Conservation (phyloP, 805 yeast species). For the Metschnikowia santaceciliae region DNA sequence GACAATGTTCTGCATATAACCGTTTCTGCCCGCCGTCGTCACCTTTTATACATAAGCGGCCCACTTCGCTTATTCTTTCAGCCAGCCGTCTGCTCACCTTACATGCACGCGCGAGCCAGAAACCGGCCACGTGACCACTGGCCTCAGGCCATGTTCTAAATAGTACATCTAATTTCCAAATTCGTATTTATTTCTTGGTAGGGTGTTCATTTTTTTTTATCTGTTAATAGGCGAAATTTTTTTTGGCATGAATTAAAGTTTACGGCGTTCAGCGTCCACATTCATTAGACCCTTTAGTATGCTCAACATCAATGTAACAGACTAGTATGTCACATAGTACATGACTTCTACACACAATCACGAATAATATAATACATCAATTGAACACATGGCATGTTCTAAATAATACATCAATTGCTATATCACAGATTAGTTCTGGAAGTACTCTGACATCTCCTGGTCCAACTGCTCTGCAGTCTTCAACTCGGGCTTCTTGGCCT, state of each 20-base stretch:
- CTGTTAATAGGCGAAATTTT: too few relatives aligned
- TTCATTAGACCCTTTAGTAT: too few relatives aligned
- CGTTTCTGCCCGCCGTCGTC: background rate
- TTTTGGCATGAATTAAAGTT: too few relatives aligned
- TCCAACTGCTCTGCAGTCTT: conserved; percentile 92
- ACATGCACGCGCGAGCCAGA: background rate
- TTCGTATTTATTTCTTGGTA: too few relatives aligned
- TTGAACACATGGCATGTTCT: background rate
- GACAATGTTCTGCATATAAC: background rate
- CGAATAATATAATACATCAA: too few relatives aligned
- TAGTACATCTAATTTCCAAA: too few relatives aligned
- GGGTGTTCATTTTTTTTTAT: too few relatives aligned
- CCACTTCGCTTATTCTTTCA: background rate
- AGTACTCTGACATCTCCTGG: conserved; percentile 97
- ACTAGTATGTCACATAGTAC: too few relatives aligned
- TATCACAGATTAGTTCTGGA: conserved; percentile 37
- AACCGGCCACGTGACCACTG: background rate
- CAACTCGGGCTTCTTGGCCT: conserved; percentile 41
- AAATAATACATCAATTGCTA: conserved; percentile 1
- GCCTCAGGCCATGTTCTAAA: background rate
- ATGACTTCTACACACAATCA: too few relatives aligned
- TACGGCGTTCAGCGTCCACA: too few relatives aligned
- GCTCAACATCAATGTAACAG: too few relatives aligned
- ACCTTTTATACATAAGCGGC: background rate
- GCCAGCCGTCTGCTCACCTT: conserved; percentile 1